Evolutionary conservation across 2,329 filamentous ascomycete species (phyloP).

Genomic region (Periglandula ipomoeae): DNA sequence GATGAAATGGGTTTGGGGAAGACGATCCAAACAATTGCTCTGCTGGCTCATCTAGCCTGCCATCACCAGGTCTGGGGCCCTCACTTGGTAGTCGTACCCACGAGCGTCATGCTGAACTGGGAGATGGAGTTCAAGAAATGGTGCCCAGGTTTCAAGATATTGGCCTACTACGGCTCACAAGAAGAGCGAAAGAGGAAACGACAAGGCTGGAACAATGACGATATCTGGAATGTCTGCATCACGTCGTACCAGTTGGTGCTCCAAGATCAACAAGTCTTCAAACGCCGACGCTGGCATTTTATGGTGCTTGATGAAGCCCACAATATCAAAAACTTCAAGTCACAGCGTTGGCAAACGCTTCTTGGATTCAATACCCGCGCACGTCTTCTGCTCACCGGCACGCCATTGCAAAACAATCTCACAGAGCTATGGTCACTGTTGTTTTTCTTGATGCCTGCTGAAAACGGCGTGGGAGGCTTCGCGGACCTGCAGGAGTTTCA

Average conservation of each 20-base stretch:
- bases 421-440: slow-evolving; percentile 95
- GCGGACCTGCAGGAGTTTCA: slow-evolving; percentile 94
- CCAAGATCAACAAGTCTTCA: slow-evolving; percentile 89
- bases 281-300: slow-evolving; percentile 90
- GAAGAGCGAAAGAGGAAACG: slow-evolving; percentile 89
- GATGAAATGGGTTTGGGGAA: slow-evolving; percentile 99
- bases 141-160: slow-evolving; percentile 93
- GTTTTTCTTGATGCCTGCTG: slow-evolving; percentile 92
- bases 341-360: slow-evolving; percentile 90
- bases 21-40: slow-evolving; percentile 93
- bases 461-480: slow-evolving; percentile 79
- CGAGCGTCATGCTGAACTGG: slow-evolving; percentile 98
- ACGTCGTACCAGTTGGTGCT: slow-evolving; percentile 96
- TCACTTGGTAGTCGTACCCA: slow-evolving; percentile 91
- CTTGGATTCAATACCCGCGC: slow-evolving; percentile 88
- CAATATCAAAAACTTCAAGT: slow-evolving; percentile 99
- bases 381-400: slow-evolving; percentile 82
- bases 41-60: slow-evolving; percentile 86
- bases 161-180: slow-evolving; percentile 91
- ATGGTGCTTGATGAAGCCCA: slow-evolving; percentile 97
- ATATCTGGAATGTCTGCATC: slow-evolving; percentile 94
- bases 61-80: slow-evolving; percentile 90
- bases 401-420: slow-evolving; percentile 91
- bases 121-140: slow-evolving; percentile 99
- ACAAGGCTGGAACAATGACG: slow-evolving; percentile 85